Base-by-base conservation (phyloP, 2,329 filamentous ascomycete species). In the Teratosphaeria zuluensis region DNA sequence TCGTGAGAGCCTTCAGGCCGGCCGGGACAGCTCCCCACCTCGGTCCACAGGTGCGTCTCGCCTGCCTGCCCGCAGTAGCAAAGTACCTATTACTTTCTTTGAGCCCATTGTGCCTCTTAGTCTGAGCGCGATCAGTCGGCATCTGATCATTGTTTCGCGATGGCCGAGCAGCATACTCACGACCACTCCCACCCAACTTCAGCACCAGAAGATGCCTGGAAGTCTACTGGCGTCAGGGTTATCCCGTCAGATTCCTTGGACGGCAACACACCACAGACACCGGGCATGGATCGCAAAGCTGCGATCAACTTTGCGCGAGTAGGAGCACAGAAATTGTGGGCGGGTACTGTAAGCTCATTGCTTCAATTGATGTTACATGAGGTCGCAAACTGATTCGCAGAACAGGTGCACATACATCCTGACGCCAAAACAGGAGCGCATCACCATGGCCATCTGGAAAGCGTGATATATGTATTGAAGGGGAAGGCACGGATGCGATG, bases 391-490 rank as follows among this genome's bases (percentile, higher is more conserved):
- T 42, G 35, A 42, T 16, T 42, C 12, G 11, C 1, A 16, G 35
- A 2, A 35, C 11, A 42, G 35, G 76, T 78, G 24, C 64, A 75
- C 60, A 77, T 77, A 61, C 71, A 76, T 60, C 63, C 75, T 1
- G 70, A 77, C 59, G 76, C 74, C 53, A 78, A 78, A 62, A 78
- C 76, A 21, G 75, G 75, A 0, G 75, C 75, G 1, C 75, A 76
- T 59, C 75, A 77, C 60, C 75, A 77, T 62, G 75, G 76, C 8
- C 76, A 77, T 59, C 67, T 78, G 38, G 76, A 78, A 64, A 73
- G 69, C 28, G 74, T 78, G 19, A 77, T 78, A 61, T 78, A 77
- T 65, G 71, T 77, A 11, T 62, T 78, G 31, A 75, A 75, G 61
- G 76, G 76, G 53, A 71, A 70, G 52, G 76, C 75, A 11, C 67